These are phyloP conservation scores for Cyclostephanos invisitatus DNA, from an alignment of 108 stramenopile genomes.

Conservation along the genomic window DNA sequence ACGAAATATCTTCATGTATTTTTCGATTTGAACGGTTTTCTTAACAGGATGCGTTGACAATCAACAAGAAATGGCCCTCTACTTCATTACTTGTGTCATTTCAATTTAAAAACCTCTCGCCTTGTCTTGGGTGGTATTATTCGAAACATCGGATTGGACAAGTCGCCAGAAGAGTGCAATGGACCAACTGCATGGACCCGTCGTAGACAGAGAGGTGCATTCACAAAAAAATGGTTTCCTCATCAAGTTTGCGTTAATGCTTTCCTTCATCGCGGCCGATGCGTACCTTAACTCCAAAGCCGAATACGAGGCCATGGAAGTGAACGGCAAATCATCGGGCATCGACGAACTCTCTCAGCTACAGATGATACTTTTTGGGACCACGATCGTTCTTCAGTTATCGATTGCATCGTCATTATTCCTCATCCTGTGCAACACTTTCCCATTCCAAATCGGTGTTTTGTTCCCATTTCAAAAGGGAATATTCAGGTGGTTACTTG, in stretches of 20 bases:
- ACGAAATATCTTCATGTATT: too few species aligned
- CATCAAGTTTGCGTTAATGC: constrained; percentile 25
- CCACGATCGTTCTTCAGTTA: constrained; percentile 20
- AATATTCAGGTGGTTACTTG: constrained; percentile 12
- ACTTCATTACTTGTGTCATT: too few species aligned
- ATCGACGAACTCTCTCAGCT: constrained; percentile 26
- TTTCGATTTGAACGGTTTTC: too few species aligned
- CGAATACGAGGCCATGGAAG: constrained; percentile 18
- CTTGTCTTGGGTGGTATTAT: too few species aligned
- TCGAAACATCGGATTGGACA: too few species aligned
- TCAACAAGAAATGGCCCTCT: too few species aligned
- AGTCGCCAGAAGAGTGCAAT: too few species aligned
- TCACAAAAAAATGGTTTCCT: constrained; percentile 8
- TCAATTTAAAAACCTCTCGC: too few species aligned
- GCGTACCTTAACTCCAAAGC: constrained; percentile 29
- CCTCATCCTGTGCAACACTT: constrained; percentile 31
- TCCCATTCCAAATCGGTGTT: constrained; percentile 35
- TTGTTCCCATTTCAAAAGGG: constrained; percentile 14
- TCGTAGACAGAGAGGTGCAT: not conserved
- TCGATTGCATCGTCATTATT: constrained; percentile 32
- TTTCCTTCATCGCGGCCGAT: constrained; percentile 14
- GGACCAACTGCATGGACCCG: too few species aligned
- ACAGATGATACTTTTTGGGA: constrained; percentile 30
- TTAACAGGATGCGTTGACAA: too few species aligned
- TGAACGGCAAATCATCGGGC: not conserved